phyloP scores from a whole-genome alignment of 805 yeast genomes.

The Starmera dryadoides region DNA sequence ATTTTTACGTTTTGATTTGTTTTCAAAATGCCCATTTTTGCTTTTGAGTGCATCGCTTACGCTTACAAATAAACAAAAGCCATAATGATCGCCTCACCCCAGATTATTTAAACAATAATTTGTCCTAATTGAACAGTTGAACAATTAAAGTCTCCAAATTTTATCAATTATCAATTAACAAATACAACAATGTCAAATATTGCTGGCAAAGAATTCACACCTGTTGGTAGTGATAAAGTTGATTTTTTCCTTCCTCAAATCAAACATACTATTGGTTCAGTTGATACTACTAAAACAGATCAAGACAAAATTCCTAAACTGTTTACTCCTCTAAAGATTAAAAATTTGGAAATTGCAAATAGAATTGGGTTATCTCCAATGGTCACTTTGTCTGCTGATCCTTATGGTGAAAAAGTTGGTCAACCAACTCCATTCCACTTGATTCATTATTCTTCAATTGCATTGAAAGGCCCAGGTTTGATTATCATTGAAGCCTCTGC shows the following conservation, averaged over 20 bases:
- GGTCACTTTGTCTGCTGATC: conserved; percentile 41
- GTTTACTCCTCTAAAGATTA: conserved; percentile 37
- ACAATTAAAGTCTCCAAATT: no score
- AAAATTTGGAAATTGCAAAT: conserved; percentile 35
- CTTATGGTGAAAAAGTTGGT: conserved; percentile 22
- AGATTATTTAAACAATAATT: no score
- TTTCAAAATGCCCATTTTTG: no score
- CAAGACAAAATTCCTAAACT: conserved; percentile 24
- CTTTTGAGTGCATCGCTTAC: no score
- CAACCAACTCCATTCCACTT: conserved; percentile 38
- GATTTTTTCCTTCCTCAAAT: not conserved
- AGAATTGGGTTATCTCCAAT: conserved; percentile 51
- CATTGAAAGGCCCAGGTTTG: conserved; percentile 43
- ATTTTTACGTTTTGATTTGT: no score
- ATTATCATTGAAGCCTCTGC: conserved; percentile 39
- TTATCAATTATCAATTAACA: no score
- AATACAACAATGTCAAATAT: not conserved
- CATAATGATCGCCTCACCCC: no score
- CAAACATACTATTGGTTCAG: not conserved
- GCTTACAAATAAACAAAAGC: no score
- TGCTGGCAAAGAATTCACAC: not conserved
- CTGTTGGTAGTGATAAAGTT: not conserved
- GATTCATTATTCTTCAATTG: conserved; percentile 40
- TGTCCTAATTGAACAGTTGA: no score
- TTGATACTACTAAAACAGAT: not conserved